Evolutionary conservation across 768 basidiomycete species (phyloP).

Genomic region (Auriscalpium orientale): DNA sequence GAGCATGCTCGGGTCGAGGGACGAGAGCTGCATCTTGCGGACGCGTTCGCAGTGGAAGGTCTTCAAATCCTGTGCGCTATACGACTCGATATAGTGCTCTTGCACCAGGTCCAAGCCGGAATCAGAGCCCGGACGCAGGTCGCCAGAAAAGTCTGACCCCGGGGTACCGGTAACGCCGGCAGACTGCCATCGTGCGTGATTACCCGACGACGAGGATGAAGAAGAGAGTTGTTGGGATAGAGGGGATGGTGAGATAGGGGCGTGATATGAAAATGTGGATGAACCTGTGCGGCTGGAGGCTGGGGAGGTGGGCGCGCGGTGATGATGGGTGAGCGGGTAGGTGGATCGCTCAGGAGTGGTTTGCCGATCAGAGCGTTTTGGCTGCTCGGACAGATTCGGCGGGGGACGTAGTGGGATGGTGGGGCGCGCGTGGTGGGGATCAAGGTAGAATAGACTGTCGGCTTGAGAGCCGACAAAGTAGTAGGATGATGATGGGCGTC

Average conservation of each 20-base stretch:
- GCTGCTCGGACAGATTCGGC: slow-evolving; percentile 18
- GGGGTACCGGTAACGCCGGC: slow-evolving; percentile 27
- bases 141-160: slow-evolving; percentile 10
- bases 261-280: slow-evolving; percentile 46
- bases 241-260: slow-evolving; percentile 55
- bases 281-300: slow-evolving; percentile 19
- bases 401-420: slow-evolving; percentile 62
- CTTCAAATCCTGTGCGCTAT: slow-evolving; percentile 61
- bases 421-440: slow-evolving; percentile 73
- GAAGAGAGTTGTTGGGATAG: slow-evolving; percentile 56
- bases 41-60: slow-evolving; percentile 98
- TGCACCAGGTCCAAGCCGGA: slow-evolving; percentile 35
- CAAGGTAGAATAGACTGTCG: slow-evolving; percentile 78
- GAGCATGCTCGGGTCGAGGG: slow-evolving; percentile 95
- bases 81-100: slow-evolving; percentile 66
- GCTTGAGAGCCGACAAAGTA: slow-evolving; percentile 95
- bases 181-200: slow-evolving; percentile 26
- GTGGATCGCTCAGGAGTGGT: slow-evolving; percentile 8
- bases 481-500: slow-evolving; percentile 93
- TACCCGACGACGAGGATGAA: slow-evolving; percentile 27
- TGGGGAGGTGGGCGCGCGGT: slow-evolving; percentile 16
- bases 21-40: slow-evolving; percentile 86
- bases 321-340: slow-evolving; percentile 15
- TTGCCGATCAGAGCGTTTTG: slow-evolving; percentile 6
- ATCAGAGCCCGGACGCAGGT: slow-evolving; percentile 4